Evolutionary conservation across 164 flowering plant genomes (phyloP).

Genomic region (Saururus chinensis): DNA sequence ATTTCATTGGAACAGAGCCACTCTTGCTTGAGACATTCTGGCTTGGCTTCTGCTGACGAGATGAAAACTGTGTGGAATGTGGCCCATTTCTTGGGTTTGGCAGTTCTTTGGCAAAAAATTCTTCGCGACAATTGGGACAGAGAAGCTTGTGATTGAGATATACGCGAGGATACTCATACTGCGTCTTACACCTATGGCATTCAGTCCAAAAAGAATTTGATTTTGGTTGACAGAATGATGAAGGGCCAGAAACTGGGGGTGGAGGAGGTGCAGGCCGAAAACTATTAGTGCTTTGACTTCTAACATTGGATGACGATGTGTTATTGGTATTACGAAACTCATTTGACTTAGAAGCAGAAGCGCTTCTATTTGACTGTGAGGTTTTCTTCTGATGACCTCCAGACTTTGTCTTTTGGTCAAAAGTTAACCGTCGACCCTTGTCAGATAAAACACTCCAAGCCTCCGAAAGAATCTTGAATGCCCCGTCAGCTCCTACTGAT

Average conservation of each 20-base stretch:
- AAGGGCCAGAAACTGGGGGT: constrained; percentile 12
- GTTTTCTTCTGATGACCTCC: constrained; percentile 22
- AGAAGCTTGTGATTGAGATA: constrained; percentile 63
- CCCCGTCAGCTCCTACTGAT: constrained; percentile 87
- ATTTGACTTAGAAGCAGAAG: constrained; percentile 30
- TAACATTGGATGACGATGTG: constrained; percentile 19
- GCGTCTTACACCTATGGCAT: constrained; percentile 64
- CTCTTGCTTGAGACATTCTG: constrained; percentile 23
- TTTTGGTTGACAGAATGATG: constrained; percentile 25
- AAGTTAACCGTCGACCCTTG: constrained; percentile 43
- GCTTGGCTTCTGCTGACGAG: constrained; percentile 14
- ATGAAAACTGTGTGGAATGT: constrained; percentile 25
- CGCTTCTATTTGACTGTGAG: constrained; percentile 19
- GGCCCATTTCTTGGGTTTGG: constrained; percentile 26
- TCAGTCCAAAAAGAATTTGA: constrained; percentile 65
- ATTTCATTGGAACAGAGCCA: constrained; percentile 14
- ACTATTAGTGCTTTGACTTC: constrained; percentile 18
- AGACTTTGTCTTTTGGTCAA: constrained; percentile 45
- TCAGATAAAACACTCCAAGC: constrained; percentile 91
- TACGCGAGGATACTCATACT: constrained; percentile 58
- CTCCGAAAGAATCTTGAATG: constrained; percentile 71
- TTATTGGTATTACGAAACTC: constrained; percentile 36
- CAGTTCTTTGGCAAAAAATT: constrained; percentile 57
- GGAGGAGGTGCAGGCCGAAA: background rate
- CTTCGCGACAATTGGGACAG: constrained; percentile 60